Conservation (phyloP, 2,329 filamentous ascomycete species). For the Aspergillus quadricinctus region DNA sequence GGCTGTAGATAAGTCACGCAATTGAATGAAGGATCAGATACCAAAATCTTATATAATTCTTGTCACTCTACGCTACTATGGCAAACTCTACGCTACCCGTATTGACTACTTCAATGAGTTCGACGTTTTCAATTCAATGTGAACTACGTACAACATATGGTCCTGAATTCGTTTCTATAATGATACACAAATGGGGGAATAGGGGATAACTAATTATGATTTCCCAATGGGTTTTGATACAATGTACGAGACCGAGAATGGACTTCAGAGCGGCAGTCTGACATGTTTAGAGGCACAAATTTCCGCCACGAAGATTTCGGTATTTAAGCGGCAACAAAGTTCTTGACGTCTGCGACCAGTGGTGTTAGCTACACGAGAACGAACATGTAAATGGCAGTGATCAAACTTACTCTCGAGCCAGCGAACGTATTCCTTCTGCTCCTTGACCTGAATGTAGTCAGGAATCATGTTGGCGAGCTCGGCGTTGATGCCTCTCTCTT, state of each 20-base stretch:
- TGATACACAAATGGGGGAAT: slow-evolving; percentile 13
- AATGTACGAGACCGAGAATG: neutral
- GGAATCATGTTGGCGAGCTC: slow-evolving; percentile 84
- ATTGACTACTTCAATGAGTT: neutral
- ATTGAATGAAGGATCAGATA: neutral
- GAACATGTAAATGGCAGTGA: neutral
- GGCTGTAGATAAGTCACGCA: neutral
- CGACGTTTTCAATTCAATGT: neutral
- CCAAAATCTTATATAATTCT: neutral
- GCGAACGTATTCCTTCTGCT: slow-evolving; percentile 91
- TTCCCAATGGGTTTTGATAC: neutral
- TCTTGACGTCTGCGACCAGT: slow-evolving; percentile 62
- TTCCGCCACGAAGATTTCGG: neutral
- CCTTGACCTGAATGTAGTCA: slow-evolving; percentile 96
- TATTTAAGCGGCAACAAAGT: slow-evolving; percentile 68
- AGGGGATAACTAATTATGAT: neutral
- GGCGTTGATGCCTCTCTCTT: slow-evolving; percentile 87
- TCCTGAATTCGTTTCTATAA: slow-evolving; percentile 20
- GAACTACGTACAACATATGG: slow-evolving; percentile 3
- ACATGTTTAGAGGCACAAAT: neutral
- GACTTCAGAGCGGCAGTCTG: neutral
- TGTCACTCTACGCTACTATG: neutral
- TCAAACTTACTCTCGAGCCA: slow-evolving; percentile 70
- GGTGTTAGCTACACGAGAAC: slow-evolving; percentile 7
- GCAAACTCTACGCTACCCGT: neutral